Conservation (phyloP, 352 stramenopile genomes). For the Globisporangium perplexum region DNA sequence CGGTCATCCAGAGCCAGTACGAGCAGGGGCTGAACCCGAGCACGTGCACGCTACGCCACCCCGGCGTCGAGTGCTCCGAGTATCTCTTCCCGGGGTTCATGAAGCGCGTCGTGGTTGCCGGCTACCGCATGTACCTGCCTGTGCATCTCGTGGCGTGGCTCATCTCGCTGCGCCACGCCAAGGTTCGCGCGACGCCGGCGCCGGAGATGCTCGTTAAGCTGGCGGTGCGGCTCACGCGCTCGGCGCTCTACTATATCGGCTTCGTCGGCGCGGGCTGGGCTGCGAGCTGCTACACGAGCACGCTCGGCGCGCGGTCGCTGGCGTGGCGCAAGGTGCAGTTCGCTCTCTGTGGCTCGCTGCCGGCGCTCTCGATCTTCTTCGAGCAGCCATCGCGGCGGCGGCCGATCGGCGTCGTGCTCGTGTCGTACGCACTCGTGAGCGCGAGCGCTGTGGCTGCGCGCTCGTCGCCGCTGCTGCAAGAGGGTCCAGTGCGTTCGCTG, state of each 20-base stretch:
- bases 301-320: conserved; percentile 35
- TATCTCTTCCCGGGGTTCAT: conserved; percentile 39
- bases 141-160: conserved; percentile 54
- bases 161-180: conserved; percentile 31
- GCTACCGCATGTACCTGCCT: conserved; percentile 44
- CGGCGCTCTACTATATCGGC: conserved; percentile 40
- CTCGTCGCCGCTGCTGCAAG: conserved; percentile 22
- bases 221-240: conserved; percentile 33
- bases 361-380: conserved; percentile 42
- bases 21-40: conserved; percentile 36
- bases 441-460: conserved; percentile 33
- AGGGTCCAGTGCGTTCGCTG: conserved; percentile 19
- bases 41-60: conserved; percentile 40
- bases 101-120: conserved; percentile 26
- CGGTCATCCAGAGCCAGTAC: conserved; percentile 33
- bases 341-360: conserved; percentile 36
- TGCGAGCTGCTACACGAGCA: conserved; percentile 30
- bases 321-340: conserved; percentile 49
- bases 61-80: conserved; percentile 26
- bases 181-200: conserved; percentile 30
- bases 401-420: conserved; percentile 55
- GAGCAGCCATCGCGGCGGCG: conserved; percentile 37
- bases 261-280: conserved; percentile 54
- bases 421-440: conserved; percentile 54
- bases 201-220: conserved; percentile 23